phyloP scores from a whole-genome alignment of 2,329 filamentous ascomycete species.

The Hypoxylon sp. region DNA sequence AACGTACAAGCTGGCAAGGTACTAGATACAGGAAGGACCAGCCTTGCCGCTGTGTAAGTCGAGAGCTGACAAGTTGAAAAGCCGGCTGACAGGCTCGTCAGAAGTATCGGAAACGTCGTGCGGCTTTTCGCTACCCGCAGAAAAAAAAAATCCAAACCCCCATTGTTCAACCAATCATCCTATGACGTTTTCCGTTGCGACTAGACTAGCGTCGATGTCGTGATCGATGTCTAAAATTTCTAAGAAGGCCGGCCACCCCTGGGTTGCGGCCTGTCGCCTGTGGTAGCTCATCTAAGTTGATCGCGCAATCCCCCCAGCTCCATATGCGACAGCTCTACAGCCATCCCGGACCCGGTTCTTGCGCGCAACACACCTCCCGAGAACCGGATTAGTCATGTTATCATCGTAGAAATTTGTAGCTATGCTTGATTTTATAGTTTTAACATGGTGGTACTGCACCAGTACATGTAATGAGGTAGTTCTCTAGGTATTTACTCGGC shows the following conservation, averaged over 20 bases:
- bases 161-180: conserved; percentile 46
- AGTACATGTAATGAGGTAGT: conserved; percentile 7
- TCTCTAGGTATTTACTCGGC: conserved; percentile 22
- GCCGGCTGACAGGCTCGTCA: conserved; percentile 21
- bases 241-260: conserved; percentile 20
- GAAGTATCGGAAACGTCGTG: conserved; percentile 38
- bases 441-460: conserved; percentile 9
- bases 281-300: conserved; percentile 36
- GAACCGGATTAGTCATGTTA: conserved; percentile 42
- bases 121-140: conserved; percentile 36
- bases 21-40: conserved; percentile 10
- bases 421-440: conserved; percentile 7
- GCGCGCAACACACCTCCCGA: conserved; percentile 25
- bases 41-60: conserved; percentile 9
- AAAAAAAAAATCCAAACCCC: conserved; percentile 15
- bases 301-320: conserved; percentile 42
- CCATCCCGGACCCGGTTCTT: conserved; percentile 22
- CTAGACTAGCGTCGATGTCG: conserved; percentile 54
- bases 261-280: conserved; percentile 20
- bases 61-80: neutral
- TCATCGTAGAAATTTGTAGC: conserved; percentile 19
- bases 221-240: conserved; percentile 53
- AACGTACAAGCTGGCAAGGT: neutral
- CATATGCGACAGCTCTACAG: conserved; percentile 27
- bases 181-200: conserved; percentile 40